These are phyloP conservation scores for Dactylellina parvicollis DNA, from an alignment of 2,329 filamentous ascomycete genomes.

Conservation along the genomic window DNA sequence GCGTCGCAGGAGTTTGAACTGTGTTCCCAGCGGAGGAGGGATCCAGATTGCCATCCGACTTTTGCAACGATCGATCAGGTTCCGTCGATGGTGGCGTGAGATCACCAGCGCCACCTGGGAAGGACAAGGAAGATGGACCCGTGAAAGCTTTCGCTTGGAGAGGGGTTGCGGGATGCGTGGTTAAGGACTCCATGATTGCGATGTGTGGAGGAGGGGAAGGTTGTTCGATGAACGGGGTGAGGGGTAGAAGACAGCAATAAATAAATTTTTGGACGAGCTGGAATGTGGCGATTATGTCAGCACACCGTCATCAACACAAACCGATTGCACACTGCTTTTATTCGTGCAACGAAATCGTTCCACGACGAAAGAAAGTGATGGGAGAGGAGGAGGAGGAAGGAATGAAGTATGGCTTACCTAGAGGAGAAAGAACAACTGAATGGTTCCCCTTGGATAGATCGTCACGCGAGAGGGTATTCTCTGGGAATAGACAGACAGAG, in stretches of 20 bases:
- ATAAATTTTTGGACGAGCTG: slow-evolving; percentile 28
- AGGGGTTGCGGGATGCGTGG: slow-evolving; percentile 89
- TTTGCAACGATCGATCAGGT: slow-evolving; percentile 69
- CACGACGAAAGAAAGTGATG: background rate
- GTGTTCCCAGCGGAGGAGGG: slow-evolving; percentile 63
- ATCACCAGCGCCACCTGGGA: slow-evolving; percentile 83
- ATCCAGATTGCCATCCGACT: slow-evolving; percentile 65
- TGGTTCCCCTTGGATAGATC: slow-evolving; percentile 52
- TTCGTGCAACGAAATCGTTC: too few species aligned
- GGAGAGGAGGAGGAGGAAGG: background rate
- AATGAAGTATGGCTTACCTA: slow-evolving; percentile 26
- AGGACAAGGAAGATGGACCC: slow-evolving; percentile 89
- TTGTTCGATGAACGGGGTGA: too few species aligned
- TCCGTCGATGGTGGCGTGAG: slow-evolving; percentile 82
- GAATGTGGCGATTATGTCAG: slow-evolving; percentile 2
- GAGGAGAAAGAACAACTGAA: slow-evolving; percentile 55
- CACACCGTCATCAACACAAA: background rate
- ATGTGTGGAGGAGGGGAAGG: slow-evolving; percentile 2
- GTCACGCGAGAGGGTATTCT: slow-evolving; percentile 30
- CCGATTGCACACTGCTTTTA: background rate
- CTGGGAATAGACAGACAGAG: background rate
- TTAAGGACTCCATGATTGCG: slow-evolving; percentile 81
- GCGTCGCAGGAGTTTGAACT: slow-evolving; percentile 73
- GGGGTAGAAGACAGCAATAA: background rate
- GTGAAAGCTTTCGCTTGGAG: slow-evolving; percentile 96